Percentiles rank a stretch among this genome's conserved stretches.
Conservation (phyloP, 2,329 filamentous ascomycete genomes). For the Colletotrichum eremochloae region DNA sequence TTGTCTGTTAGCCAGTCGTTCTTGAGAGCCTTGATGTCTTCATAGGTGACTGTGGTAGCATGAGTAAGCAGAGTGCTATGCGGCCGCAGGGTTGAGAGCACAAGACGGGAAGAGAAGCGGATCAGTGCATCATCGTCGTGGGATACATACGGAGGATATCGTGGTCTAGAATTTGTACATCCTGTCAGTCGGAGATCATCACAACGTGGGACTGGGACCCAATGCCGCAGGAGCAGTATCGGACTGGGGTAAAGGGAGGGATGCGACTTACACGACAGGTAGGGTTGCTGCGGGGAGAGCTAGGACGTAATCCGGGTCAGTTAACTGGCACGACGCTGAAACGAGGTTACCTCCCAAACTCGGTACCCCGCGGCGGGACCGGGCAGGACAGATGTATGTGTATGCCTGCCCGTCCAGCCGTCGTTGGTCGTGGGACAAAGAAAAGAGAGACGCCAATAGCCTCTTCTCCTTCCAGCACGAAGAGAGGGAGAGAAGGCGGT, state of each 20-base stretch:
- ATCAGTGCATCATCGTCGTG: not conserved
- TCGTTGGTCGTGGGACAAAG: constrained; percentile 12
- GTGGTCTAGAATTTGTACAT: constrained; percentile 47
- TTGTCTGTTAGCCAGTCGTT: constrained; percentile 98
- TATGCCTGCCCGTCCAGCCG: not conserved
- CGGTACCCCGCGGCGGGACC: constrained; percentile 20
- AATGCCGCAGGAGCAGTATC: not conserved
- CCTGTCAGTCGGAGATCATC: constrained; percentile 15
- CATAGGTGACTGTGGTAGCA: constrained; percentile 76
- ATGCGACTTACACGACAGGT: constrained; percentile 61
- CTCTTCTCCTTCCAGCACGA: not conserved
- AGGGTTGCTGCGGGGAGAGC: constrained; percentile 56
- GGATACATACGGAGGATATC: constrained; percentile 46
- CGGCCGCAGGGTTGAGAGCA: not conserved
- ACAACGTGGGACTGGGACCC: not conserved
- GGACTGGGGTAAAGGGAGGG: constrained; percentile 28
- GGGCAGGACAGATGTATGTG: constrained; percentile 2
- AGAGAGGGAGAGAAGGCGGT: constrained; percentile 14
- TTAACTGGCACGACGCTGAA: constrained; percentile 27
- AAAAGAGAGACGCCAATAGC: not conserved
- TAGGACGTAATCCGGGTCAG: constrained; percentile 43
- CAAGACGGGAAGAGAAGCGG: not conserved
- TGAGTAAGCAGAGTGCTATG: constrained; percentile 25
- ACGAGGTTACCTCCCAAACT: constrained; percentile 8
- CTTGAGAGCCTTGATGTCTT: constrained; percentile 89